Percentiles rank a stretch among this genome's conserved stretches.
Evolutionary conservation across 1,139 yeast genomes (phyloP).

Genomic region (Debaryomyces singareniensis): DNA sequence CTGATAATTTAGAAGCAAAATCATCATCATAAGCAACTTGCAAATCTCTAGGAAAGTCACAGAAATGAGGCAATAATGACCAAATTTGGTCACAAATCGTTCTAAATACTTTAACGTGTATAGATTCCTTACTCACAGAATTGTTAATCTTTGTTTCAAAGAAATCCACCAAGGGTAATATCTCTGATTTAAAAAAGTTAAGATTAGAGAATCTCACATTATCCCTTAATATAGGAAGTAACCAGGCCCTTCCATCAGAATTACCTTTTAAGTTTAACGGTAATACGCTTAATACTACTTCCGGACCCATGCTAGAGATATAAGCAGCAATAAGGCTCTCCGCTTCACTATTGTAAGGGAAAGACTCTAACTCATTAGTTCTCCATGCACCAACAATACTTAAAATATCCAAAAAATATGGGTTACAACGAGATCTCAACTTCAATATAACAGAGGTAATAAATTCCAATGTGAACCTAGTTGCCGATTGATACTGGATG

Average conservation of each 20-base stretch:
- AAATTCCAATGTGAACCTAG: constrained; percentile 68
- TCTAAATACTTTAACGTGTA: constrained; percentile 67
- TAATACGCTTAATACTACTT: constrained; percentile 60
- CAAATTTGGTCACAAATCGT: constrained; percentile 88
- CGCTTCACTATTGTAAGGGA: constrained; percentile 70
- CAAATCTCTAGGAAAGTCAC: constrained; percentile 80
- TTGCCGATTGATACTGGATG: constrained; percentile 71
- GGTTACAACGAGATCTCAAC: constrained; percentile 63
- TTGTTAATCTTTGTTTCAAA: constrained; percentile 44
- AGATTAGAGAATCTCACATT: constrained; percentile 69
- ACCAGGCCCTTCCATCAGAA: constrained; percentile 85
- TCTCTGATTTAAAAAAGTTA: constrained; percentile 51
- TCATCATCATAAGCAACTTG: constrained; percentile 56
- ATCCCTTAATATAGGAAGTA: constrained; percentile 88
- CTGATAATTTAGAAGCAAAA: constrained; percentile 75
- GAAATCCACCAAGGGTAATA: constrained; percentile 62
- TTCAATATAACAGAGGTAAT: constrained; percentile 59
- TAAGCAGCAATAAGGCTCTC: constrained; percentile 79
- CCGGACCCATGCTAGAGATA: constrained; percentile 80
- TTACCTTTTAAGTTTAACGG: constrained; percentile 64
- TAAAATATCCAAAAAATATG: constrained; percentile 61
- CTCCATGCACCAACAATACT: constrained; percentile 83
- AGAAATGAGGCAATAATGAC: constrained; percentile 85
- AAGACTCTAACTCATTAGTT: constrained; percentile 62
- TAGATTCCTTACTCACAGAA: constrained; percentile 46